Percentiles rank a stretch among this genome's conserved stretches.
Evolutionary conservation across 2,329 filamentous ascomycete genomes (phyloP).

Genomic region (Colletotrichum sp.): DNA sequence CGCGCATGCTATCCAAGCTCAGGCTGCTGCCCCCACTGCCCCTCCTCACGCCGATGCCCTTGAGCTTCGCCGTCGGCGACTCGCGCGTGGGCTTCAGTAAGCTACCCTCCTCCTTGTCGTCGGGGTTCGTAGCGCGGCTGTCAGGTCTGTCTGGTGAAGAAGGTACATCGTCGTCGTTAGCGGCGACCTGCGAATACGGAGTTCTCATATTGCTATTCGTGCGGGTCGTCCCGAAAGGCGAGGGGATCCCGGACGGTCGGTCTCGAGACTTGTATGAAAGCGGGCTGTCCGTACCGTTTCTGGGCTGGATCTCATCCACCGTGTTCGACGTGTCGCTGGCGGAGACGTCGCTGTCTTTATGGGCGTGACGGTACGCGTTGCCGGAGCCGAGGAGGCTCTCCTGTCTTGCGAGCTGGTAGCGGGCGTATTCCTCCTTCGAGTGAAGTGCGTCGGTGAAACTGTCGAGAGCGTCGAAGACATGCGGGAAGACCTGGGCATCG

Average conservation of each 20-base stretch:
- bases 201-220: neutral
- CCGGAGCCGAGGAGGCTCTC: constrained; percentile 51
- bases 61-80: constrained; percentile 30
- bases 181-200: neutral
- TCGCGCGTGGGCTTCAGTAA: neutral
- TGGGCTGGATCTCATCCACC: neutral
- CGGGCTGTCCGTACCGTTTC: constrained; percentile 6
- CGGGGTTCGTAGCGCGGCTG: constrained; percentile 1
- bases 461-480: constrained; percentile 89
- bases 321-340: constrained; percentile 15
- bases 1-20: constrained; percentile 43
- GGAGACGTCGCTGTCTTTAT: constrained; percentile 33
- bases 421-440: constrained; percentile 64
- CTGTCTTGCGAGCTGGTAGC: constrained; percentile 58
- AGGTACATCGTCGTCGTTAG: constrained; percentile 16
- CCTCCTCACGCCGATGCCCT: constrained; percentile 31
- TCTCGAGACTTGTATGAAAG: neutral
- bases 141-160: constrained; percentile 22
- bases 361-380: constrained; percentile 31
- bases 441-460: constrained; percentile 67
- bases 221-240: constrained; percentile 17
- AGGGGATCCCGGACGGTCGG: constrained; percentile 14
- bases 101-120: constrained; percentile 7
- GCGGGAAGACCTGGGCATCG: constrained; percentile 82
- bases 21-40: constrained; percentile 38